Percentiles rank a stretch among this genome's conserved stretches.
phyloP scores from a whole-genome alignment of 2,329 filamentous ascomycete species.

The Ceratocystis ficicola region DNA sequence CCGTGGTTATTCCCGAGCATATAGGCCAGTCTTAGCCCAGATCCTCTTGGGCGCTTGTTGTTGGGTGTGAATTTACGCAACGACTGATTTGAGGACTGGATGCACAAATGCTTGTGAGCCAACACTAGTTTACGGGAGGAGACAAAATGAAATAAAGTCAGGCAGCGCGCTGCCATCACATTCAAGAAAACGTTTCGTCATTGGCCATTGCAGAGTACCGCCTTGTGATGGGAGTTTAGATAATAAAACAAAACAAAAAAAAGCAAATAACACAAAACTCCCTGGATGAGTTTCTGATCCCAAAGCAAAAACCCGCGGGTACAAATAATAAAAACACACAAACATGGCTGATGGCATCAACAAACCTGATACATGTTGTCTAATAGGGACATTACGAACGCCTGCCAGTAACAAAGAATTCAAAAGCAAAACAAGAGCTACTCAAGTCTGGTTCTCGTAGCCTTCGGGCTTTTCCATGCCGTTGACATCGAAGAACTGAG shows the following conservation, averaged over 20 bases:
- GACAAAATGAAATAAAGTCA: not conserved
- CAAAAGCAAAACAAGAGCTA: constrained; percentile 14
- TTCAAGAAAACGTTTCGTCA: not conserved
- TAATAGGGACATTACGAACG: constrained; percentile 14
- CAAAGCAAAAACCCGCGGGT: not conserved
- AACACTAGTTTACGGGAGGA: not conserved
- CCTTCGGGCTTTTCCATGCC: constrained; percentile 71
- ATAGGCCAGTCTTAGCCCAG: no score
- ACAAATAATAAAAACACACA: constrained; percentile 13
- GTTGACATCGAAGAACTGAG: constrained; percentile 75
- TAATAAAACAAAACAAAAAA: constrained; percentile 2
- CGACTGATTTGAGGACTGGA: not conserved
- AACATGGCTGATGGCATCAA: constrained; percentile 5
- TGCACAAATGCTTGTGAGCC: not conserved
- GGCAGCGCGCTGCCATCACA: not conserved
- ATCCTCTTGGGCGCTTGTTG: not conserved
- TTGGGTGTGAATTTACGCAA: not conserved
- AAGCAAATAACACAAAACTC: not conserved
- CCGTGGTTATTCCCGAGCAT: not conserved
- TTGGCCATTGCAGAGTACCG: constrained; percentile 14
- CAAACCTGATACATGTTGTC: not conserved
- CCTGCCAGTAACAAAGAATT: constrained; percentile 14
- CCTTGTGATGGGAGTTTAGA: constrained; percentile 7
- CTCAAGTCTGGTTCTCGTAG: constrained; percentile 57
- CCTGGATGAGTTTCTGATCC: not conserved